Evolutionary conservation across 768 basidiomycete species (phyloP).

Genomic region (Clavulina sp.): DNA sequence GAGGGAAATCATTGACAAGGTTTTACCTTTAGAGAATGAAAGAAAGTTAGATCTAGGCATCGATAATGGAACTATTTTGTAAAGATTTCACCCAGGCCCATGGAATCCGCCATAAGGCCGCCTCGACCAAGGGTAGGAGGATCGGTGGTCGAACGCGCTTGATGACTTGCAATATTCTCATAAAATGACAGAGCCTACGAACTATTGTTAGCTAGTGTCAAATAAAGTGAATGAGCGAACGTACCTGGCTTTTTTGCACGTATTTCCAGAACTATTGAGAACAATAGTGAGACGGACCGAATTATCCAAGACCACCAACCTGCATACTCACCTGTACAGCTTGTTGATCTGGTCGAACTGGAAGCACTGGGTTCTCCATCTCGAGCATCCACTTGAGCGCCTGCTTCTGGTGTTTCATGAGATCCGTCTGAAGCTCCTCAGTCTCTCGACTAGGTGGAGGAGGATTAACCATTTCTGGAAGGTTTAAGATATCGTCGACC

Average conservation of each 20-base stretch:
- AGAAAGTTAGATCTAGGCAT: not conserved
- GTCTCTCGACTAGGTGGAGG: conserved; percentile 51
- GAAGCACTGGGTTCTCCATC: conserved; percentile 60
- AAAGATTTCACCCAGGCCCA: conserved; percentile 42
- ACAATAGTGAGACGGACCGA: not conserved
- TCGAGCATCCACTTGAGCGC: conserved; percentile 74
- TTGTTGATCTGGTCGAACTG: conserved; percentile 42
- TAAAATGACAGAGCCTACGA: not conserved
- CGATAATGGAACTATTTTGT: not conserved
- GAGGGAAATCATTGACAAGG: conserved; percentile 71
- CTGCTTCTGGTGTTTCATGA: conserved; percentile 79
- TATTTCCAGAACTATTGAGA: conserved; percentile 49
- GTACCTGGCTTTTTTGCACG: not conserved
- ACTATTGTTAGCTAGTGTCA: not conserved
- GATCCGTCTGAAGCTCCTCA: conserved; percentile 50
- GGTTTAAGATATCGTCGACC: conserved; percentile 47
- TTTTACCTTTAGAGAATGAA: conserved; percentile 45
- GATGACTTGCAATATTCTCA: conserved; percentile 56
- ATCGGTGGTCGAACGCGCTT: conserved; percentile 36
- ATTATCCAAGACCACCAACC: not conserved
- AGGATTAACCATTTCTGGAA: conserved; percentile 56
- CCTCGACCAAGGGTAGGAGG: conserved; percentile 58
- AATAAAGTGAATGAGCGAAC: not conserved
- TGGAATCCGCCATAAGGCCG: conserved; percentile 79
- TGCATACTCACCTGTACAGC: conserved; percentile 38